These are phyloP conservation scores for Candida rishiriensis DNA, from an alignment of 805 yeast genomes.

Conservation along the genomic window DNA sequence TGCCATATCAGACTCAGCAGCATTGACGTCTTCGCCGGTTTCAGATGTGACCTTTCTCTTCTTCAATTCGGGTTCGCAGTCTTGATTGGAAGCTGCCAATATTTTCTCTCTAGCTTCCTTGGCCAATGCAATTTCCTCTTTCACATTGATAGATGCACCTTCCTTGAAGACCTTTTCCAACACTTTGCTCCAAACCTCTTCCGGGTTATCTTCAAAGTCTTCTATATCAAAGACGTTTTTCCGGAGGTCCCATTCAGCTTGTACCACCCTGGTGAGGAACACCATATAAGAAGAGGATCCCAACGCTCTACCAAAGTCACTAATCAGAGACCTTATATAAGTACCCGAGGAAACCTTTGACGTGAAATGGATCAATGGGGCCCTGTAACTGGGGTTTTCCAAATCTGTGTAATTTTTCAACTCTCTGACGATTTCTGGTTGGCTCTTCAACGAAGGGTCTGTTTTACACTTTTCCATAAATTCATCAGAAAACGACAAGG, in stretches of 20 bases:
- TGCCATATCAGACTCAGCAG: background rate
- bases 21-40: too few species aligned
- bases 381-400: conserved; percentile 39
- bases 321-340: conserved; percentile 81
- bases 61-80: background rate
- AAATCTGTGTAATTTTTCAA: conserved; percentile 32
- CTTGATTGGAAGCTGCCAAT: background rate
- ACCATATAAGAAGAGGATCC: conserved; percentile 88
- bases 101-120: conserved; percentile 9
- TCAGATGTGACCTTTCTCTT: background rate
- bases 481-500: conserved; percentile 54
- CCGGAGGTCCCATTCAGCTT: conserved; percentile 80
- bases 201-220: conserved; percentile 59
- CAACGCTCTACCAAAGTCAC: conserved; percentile 82
- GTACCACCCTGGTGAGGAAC: conserved; percentile 64
- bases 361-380: conserved; percentile 68
- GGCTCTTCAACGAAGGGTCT: conserved; percentile 30
- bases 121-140: conserved; percentile 33
- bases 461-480: conserved; percentile 41
- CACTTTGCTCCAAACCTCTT: conserved; percentile 67
- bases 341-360: conserved; percentile 92
- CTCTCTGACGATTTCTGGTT: conserved; percentile 36
- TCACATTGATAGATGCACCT: conserved; percentile 37
- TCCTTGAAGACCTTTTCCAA: conserved; percentile 48
- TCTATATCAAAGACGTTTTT: conserved; percentile 61